Evolutionary conservation across 176 grass and related monocot species (phyloP).

Genomic region (Urochloa ruziziensis): DNA sequence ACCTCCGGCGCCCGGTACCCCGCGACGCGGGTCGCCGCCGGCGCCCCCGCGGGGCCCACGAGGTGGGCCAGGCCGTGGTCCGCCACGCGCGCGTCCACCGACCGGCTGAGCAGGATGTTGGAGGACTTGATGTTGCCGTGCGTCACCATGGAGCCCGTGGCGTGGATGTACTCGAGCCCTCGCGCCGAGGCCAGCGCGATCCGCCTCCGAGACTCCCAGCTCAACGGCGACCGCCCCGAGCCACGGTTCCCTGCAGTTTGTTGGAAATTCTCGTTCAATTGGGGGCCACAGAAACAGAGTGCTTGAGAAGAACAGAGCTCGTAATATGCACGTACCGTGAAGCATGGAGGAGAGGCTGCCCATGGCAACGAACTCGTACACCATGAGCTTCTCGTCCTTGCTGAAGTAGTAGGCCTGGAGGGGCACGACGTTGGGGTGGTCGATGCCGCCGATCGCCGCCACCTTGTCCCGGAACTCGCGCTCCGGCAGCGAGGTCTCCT

Average conservation of each 20-base stretch:
- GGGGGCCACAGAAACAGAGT: not conserved
- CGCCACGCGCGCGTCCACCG: constrained; percentile 60
- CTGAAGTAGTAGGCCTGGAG: constrained; percentile 76
- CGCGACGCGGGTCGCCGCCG: constrained; percentile 38
- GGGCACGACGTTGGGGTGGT: constrained; percentile 70
- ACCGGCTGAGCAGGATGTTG: constrained; percentile 54
- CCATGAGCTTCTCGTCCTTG: constrained; percentile 82
- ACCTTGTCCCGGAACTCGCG: constrained; percentile 77
- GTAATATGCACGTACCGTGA: too few relatives aligned
- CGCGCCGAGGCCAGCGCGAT: constrained; percentile 62
- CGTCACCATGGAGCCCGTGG: constrained; percentile 46
- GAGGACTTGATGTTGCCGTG: constrained; percentile 86
- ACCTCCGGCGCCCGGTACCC: constrained; percentile 77
- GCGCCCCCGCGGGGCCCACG: constrained; percentile 45
- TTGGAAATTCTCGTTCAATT: not conserved
- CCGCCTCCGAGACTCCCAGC: constrained; percentile 57
- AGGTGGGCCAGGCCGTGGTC: constrained; percentile 71
- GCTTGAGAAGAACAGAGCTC: not conserved
- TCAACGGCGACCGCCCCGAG: constrained; percentile 54
- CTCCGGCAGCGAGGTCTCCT: constrained; percentile 61
- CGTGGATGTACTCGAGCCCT: constrained; percentile 84
- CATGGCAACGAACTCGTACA: constrained; percentile 69
- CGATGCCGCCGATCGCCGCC: constrained; percentile 52
- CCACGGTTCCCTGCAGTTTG: constrained; percentile 52
- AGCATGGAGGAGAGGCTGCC: constrained; percentile 78